These are phyloP conservation scores for Aureobasidium uvarum DNA, from an alignment of 2,329 filamentous ascomycete genomes.

Conservation along the genomic window DNA sequence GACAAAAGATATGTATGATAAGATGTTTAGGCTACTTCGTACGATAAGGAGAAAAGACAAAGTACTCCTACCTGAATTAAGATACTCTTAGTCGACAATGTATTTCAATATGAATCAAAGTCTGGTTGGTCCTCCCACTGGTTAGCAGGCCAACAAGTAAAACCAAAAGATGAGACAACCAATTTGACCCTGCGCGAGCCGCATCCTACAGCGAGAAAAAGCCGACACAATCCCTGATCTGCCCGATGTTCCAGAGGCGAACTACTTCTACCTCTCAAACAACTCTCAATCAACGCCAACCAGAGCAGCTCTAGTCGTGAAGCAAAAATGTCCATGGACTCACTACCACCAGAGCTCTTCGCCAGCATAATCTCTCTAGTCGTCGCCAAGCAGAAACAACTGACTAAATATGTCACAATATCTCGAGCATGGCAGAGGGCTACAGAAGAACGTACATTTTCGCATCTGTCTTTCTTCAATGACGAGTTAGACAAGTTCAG, in stretches of 20 bases:
- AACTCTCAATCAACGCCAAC: not conserved
- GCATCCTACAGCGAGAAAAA: not conserved
- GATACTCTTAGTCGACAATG: too few relatives aligned
- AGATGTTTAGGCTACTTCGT: too few relatives aligned
- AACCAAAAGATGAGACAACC: too few relatives aligned
- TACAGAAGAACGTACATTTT: slow-evolving; percentile 4
- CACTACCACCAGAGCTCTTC: slow-evolving; percentile 1
- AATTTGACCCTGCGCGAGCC: not conserved
- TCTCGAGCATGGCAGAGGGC: slow-evolving; percentile 16
- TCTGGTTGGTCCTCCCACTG: too few relatives aligned
- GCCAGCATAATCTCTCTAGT: not conserved
- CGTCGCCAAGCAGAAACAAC: not conserved
- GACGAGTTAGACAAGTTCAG: not conserved
- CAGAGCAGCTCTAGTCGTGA: too few relatives aligned
- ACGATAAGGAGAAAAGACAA: too few relatives aligned
- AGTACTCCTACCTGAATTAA: too few relatives aligned
- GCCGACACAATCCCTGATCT: not conserved
- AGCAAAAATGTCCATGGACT: not conserved
- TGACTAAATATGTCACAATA: slow-evolving; percentile 2
- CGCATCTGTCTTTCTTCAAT: not conserved
- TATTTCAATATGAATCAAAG: too few relatives aligned
- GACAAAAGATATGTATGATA: too few relatives aligned
- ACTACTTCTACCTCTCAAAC: not conserved
- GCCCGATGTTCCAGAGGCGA: not conserved
- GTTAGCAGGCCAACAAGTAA: too few relatives aligned